Evolutionary conservation across 2,329 filamentous ascomycete genomes (phyloP).

Genomic region (Botrytis fabae): DNA sequence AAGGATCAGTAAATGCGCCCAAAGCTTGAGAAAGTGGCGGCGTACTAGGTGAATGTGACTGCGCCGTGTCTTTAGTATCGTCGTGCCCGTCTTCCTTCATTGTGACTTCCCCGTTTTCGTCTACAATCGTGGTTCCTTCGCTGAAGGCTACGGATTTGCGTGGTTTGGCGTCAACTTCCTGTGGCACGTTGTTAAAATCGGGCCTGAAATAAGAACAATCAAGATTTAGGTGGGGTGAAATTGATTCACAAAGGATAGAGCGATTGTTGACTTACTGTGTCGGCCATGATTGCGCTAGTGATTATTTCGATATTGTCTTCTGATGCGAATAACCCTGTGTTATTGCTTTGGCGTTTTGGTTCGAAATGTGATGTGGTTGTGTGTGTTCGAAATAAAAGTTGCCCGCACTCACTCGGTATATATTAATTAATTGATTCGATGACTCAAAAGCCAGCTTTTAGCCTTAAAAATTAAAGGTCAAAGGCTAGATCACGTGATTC

Average conservation of each 20-base stretch:
- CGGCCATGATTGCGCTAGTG: slow-evolving; percentile 22
- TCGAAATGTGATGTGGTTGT: slow-evolving; percentile 9
- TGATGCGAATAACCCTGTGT: not conserved
- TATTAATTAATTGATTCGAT: slow-evolving; percentile 1
- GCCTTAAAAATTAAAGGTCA: not conserved
- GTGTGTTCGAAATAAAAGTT: not conserved
- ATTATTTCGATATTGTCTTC: not conserved
- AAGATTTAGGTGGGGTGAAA: slow-evolving; percentile 22
- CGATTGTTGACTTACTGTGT: slow-evolving; percentile 16
- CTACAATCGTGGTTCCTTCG: slow-evolving; percentile 82
- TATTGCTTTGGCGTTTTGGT: not conserved
- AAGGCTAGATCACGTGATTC: not conserved
- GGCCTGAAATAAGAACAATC: slow-evolving; percentile 30
- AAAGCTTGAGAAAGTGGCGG: slow-evolving; percentile 56
- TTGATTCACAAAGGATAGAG: slow-evolving; percentile 4
- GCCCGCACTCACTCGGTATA: not conserved
- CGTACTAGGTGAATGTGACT: slow-evolving; percentile 74
- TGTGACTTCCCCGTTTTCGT: slow-evolving; percentile 83
- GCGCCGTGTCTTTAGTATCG: slow-evolving; percentile 77
- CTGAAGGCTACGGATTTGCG: slow-evolving; percentile 95
- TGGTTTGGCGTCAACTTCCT: slow-evolving; percentile 54
- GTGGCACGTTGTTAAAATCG: slow-evolving; percentile 22
- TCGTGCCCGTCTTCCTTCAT: slow-evolving; percentile 68
- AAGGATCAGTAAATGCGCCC: slow-evolving; percentile 54
- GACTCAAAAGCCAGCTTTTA: slow-evolving; percentile 12